Evolutionary conservation across 2,329 filamentous ascomycete species (phyloP), one percentile per base, ranked within the genome.

Genomic region (Zymoseptoria tritici): DNA sequence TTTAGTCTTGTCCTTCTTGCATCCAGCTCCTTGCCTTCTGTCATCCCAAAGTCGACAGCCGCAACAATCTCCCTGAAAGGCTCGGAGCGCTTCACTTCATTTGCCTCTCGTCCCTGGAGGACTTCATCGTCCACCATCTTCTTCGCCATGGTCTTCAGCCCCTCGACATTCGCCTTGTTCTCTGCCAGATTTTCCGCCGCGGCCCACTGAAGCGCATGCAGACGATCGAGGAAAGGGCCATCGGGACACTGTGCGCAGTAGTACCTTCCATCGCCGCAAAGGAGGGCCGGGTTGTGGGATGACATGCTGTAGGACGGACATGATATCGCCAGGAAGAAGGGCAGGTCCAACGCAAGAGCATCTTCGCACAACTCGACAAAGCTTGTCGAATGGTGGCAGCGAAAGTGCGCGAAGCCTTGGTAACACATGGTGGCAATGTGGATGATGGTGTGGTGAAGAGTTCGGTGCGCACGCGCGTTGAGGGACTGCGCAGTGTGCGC

Each of bases 381-480:
- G 16, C 61, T n/a, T n/a, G 49, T 51, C 16, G n/a, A 58, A 58
- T 70, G 68, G 24, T 66, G 63, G 59, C 70, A 72, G n/a, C 31
- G 50, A 58, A 62, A 67, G 22, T 63, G 49, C 26, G 54, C 58
- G 57, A 61, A 66, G 16, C 60, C 62, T 24, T 67, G 65, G 49
- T 62, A 68, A 58, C 70, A 72, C 70, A 72, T 72, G 49, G 29
- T 62, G 58, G 49, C 24, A 31, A 26, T 19, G 21, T 16, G 46
- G 29, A 13, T 4, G n/a, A 22, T 55, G 54, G 11, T 24, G 4
- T 24, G 21, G 19, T 16, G 52, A 29, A 26, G 52, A 20, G n/a
- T 49, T 46, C 36, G 52, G 52, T 52, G 49, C 26, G 36, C 13
- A n/a, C 36, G 13, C 16, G 36, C 16, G 16, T 42, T 16, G 36